These are phyloP conservation scores for Phytophthora tentaculata DNA, from an alignment of 352 stramenopile genomes.

Conservation along the genomic window DNA sequence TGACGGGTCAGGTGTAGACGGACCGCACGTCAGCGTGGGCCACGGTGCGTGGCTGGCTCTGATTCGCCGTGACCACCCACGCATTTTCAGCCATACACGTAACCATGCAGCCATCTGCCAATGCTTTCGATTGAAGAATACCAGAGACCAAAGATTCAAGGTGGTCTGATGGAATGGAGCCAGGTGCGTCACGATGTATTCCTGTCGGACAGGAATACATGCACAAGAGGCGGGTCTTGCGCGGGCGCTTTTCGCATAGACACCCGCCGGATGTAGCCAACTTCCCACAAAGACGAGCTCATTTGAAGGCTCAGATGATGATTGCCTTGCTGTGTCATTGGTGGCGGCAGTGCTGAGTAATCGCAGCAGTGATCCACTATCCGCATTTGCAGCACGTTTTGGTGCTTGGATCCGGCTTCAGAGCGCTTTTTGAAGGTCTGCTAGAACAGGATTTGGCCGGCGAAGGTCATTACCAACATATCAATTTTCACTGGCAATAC, in stretches of 20 bases:
- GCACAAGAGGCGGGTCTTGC: slow-evolving; percentile 20
- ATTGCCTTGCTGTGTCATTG: background rate
- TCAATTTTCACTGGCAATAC: slow-evolving; percentile 1
- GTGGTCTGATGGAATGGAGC: slow-evolving; percentile 13
- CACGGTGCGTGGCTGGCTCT: slow-evolving; percentile 16
- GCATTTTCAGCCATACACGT: no score
- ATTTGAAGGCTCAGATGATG: background rate
- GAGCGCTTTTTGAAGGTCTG: slow-evolving; percentile 10
- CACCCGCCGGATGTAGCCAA: slow-evolving; percentile 11
- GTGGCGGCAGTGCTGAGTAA: background rate
- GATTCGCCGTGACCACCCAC: slow-evolving; percentile 1
- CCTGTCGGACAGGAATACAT: no score
- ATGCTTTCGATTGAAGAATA: no score
- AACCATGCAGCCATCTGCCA: no score
- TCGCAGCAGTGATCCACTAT: background rate
- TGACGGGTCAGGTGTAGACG: slow-evolving; percentile 30
- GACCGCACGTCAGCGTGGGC: slow-evolving; percentile 3
- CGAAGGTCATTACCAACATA: slow-evolving; percentile 3
- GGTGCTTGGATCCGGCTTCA: slow-evolving; percentile 5
- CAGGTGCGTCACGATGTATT: no score
- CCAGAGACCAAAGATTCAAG: background rate
- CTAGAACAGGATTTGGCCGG: slow-evolving; percentile 8
- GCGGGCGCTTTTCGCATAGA: slow-evolving; percentile 34
- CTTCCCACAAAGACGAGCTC: slow-evolving; percentile 8
- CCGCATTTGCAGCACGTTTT: slow-evolving; percentile 15